Conservation (phyloP, 176 grass and related monocot species). For the Carex pumila region DNA sequence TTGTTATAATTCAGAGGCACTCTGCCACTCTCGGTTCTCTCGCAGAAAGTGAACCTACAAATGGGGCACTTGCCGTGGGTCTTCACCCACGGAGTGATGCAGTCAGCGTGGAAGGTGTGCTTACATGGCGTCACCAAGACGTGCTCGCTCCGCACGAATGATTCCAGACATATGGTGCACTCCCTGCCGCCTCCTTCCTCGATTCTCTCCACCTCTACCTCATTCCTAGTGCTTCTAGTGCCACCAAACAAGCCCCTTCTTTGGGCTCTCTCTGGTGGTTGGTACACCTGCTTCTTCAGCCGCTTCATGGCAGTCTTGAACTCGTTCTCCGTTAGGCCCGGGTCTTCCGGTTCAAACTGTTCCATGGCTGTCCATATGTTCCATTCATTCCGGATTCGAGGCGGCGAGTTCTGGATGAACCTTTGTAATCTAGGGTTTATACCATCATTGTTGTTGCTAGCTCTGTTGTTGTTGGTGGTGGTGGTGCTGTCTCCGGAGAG, state of each 20-base stretch:
- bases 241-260: slow-evolving; percentile 30
- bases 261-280: slow-evolving; percentile 17
- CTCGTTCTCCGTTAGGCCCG: slow-evolving; percentile 29
- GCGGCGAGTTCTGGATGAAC: slow-evolving; percentile 39
- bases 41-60: slow-evolving; percentile 30
- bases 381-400: slow-evolving; percentile 39
- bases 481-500: not conserved
- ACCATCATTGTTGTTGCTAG: not conserved
- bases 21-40: slow-evolving; percentile 16
- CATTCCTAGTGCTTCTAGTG: not conserved
- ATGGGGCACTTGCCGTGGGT: slow-evolving; percentile 44
- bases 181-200: slow-evolving; percentile 19
- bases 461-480: not conserved
- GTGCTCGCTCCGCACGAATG: slow-evolving; percentile 25
- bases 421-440: slow-evolving; percentile 26
- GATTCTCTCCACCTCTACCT: not conserved
- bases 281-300: slow-evolving; percentile 27
- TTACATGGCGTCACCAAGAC: slow-evolving; percentile 48
- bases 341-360: not conserved
- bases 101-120: slow-evolving; percentile 59
- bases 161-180: slow-evolving; percentile 39
- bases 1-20: not conserved
- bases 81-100: slow-evolving; percentile 61
- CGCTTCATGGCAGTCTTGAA: slow-evolving; percentile 42
- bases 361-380: not conserved